Evolutionary conservation across 2,329 filamentous ascomycete species (phyloP), one percentile per base, ranked within the genome.

Genomic region (Alternaria ethzedia): DNA sequence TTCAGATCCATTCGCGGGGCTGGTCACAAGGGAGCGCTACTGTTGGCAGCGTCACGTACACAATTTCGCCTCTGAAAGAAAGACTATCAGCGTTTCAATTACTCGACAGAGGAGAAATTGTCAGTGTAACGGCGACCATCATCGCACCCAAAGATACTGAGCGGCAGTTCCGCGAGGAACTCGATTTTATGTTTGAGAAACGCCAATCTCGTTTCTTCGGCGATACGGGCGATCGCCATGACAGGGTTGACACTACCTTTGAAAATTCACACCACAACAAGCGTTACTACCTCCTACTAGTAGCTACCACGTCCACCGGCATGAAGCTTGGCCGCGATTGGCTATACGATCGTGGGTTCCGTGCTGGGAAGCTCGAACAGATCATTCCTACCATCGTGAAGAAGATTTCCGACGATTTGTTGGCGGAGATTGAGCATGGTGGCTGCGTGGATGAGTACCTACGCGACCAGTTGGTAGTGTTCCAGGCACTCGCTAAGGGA

Each of bases 401-500:
- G 28, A 73, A 75, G 8, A 85, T 86, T 5, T 79, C 83, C 4
- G 71, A 77, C 1, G 78, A 83, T 10, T 74, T 89, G 32, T 69
- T 81, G 1, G 52, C 67, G 1, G 86, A 89, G 61, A 74, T 86
- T 47, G 72, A 76, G 12, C 78, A 82, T 61, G 80, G 78, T 0
- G 82, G 84, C 0, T 85, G 82, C 67, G 82, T 88, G 5, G 87
- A 89, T 68, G 81, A 83, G 70, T 81, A 83, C 64, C 82, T 88
- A 82, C 78, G 85, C 46, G 88, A 89, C 73, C 87, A 89, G 69
- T 67, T 89, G 25, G 84, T 88, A 2, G 81, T 89, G 1, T 89
- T 88, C 61, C 86, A 89, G 70, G 85, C 85, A 15, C 74, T 90
- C 20, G 85, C 86, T 5, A 68, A 77, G 9, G 84, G 84, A 1